Conservation (phyloP, 192 early-diverging fungal genomes). For the Coemansia sp. region DNA sequence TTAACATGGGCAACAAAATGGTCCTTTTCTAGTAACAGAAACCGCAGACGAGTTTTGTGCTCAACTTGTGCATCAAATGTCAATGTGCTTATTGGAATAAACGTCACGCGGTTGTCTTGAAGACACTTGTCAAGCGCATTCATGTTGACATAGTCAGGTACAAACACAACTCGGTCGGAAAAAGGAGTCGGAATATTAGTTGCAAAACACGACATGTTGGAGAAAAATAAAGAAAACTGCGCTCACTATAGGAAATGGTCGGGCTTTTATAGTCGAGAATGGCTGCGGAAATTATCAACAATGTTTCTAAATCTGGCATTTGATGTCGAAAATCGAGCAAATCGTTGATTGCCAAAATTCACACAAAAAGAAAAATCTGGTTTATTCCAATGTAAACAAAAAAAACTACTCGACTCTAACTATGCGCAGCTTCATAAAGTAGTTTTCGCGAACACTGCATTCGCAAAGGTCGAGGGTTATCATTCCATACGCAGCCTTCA, state of each 20-base stretch:
- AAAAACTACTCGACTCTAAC: background rate
- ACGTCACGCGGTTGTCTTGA: background rate
- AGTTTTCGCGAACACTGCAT: background rate
- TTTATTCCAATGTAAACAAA: too few relatives aligned
- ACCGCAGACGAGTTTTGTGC: background rate
- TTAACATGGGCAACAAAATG: background rate
- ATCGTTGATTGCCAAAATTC: too few relatives aligned
- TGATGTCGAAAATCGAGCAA: too few relatives aligned
- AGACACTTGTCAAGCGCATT: slow-evolving; percentile 6
- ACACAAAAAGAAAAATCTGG: too few relatives aligned
- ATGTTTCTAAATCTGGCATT: too few relatives aligned
- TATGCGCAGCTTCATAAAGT: background rate
- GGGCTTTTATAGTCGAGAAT: background rate
- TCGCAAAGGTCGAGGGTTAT: background rate
- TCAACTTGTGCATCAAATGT: slow-evolving; percentile 2
- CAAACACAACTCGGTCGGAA: background rate
- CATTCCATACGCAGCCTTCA: background rate
- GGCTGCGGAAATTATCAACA: background rate
- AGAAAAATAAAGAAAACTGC: background rate
- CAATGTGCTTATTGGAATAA: background rate
- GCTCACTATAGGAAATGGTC: background rate
- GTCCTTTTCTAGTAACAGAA: slow-evolving; percentile 9
- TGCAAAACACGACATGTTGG: background rate
- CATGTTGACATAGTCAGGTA: slow-evolving; percentile 6
- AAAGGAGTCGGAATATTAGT: background rate